Conservation (phyloP, 2,329 filamentous ascomycete genomes). For the Botryotinia globosa region DNA sequence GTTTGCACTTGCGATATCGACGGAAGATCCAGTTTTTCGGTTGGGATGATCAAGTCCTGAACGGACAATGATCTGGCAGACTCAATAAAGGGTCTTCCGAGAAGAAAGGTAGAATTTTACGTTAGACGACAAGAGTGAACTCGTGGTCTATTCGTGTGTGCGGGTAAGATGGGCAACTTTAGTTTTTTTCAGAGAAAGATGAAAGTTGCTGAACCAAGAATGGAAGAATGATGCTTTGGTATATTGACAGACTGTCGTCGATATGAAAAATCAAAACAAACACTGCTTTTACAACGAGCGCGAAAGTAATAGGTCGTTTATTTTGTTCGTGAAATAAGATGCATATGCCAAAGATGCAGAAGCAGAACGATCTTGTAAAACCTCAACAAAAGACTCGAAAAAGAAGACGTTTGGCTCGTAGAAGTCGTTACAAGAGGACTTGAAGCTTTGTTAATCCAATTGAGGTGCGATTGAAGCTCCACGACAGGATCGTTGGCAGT, state of each 20-base stretch:
- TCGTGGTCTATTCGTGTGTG: conserved; percentile 14
- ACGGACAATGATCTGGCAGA: conserved; percentile 34
- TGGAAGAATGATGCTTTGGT: conserved; percentile 24
- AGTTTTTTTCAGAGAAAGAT: neutral
- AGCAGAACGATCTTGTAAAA: conserved; percentile 34
- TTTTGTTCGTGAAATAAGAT: conserved; percentile 34
- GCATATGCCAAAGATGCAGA: conserved; percentile 29
- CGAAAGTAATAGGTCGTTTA: conserved; percentile 31
- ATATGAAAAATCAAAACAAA: conserved; percentile 18
- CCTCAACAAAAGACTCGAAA: conserved; percentile 34
- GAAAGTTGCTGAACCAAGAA: conserved; percentile 11
- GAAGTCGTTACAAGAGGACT: conserved; percentile 43
- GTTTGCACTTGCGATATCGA: conserved; percentile 80
- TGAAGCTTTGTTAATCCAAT: conserved; percentile 37
- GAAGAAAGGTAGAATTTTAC: conserved; percentile 4
- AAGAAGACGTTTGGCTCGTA: conserved; percentile 44
- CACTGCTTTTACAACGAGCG: conserved; percentile 31
- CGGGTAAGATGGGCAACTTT: neutral
- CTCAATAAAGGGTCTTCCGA: conserved; percentile 31
- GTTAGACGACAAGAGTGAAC: conserved; percentile 19
- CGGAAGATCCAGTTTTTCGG: conserved; percentile 93
- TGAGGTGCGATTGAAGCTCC: conserved; percentile 39
- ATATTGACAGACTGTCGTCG: conserved; percentile 22
- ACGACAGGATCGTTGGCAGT: conserved; percentile 35
- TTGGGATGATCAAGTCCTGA: conserved; percentile 44